These are phyloP conservation scores for Fusarium equiseti DNA, from an alignment of 2,329 filamentous ascomycete genomes.

Conservation along the genomic window DNA sequence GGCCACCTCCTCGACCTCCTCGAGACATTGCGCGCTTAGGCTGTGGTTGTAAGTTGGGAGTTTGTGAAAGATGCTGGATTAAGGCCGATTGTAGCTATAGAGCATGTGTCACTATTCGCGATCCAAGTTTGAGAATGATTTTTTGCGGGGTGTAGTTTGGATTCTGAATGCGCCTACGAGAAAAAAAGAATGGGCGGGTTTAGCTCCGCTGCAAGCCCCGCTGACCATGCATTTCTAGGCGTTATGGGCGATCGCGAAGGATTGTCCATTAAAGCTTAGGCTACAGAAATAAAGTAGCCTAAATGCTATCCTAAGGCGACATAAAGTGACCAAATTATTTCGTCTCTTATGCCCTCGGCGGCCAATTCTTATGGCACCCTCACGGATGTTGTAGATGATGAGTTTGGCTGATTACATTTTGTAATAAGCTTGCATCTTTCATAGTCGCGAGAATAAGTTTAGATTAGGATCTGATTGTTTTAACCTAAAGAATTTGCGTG, in stretches of 20 bases:
- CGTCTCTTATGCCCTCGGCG: not conserved
- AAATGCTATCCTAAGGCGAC: not conserved
- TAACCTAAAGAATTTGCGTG: not conserved
- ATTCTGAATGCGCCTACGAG: constrained; percentile 17
- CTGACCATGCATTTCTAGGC: not conserved
- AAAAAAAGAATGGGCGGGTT: constrained; percentile 36
- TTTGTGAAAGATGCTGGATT: too few species aligned
- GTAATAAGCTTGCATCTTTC: not conserved
- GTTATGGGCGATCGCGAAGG: not conserved
- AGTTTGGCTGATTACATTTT: not conserved
- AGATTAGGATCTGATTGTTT: not conserved
- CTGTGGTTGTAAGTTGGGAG: not conserved
- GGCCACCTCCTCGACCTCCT: constrained; percentile 65
- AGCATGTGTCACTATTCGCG: constrained; percentile 8
- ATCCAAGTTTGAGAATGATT: constrained; percentile 38
- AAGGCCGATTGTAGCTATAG: not conserved
- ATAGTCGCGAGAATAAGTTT: not conserved
- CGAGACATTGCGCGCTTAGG: constrained; percentile 59
- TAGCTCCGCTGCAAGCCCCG: constrained; percentile 36
- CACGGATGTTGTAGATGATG: not conserved
- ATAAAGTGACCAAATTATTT: not conserved
- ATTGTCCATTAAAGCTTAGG: not conserved
- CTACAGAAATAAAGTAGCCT: not conserved
- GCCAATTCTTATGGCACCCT: not conserved
- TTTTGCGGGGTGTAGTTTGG: constrained; percentile 42